Percentiles rank a stretch among this genome's conserved stretches.
phyloP scores from a whole-genome alignment of 371 early-diverging fungal species.

The Dinochytrium kinnereticum region DNA sequence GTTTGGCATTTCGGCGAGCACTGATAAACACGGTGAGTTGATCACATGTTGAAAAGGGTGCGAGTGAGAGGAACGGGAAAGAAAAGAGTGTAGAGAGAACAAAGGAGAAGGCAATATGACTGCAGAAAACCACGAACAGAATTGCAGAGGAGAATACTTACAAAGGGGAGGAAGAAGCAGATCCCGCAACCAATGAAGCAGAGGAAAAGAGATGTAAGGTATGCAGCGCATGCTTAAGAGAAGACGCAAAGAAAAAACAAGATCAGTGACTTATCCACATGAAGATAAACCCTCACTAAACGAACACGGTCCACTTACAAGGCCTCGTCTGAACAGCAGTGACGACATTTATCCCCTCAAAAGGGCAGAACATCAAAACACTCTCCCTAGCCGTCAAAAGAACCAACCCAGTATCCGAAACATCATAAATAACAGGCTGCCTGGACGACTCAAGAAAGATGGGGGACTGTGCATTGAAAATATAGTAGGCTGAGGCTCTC shows the following conservation, averaged over 20 bases:
- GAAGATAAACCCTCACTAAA: too few species aligned
- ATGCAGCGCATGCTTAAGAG: slow-evolving; percentile 11
- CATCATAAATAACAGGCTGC: slow-evolving; percentile 16
- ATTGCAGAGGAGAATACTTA: neutral
- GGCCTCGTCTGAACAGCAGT: slow-evolving; percentile 5
- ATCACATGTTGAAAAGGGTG: too few species aligned
- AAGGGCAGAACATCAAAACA: slow-evolving; percentile 16
- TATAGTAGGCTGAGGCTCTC: slow-evolving; percentile 1
- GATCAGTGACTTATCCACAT: neutral
- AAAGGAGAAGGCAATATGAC: neutral
- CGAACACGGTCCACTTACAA: neutral
- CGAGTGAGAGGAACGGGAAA: too few species aligned
- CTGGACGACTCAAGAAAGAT: slow-evolving; percentile 4
- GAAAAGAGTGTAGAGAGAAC: neutral
- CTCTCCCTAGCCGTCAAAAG: slow-evolving; percentile 7
- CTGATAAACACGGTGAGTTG: neutral
- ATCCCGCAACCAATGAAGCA: slow-evolving; percentile 20
- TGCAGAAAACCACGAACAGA: too few species aligned
- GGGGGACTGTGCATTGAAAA: slow-evolving; percentile 1
- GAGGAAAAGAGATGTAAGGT: slow-evolving; percentile 10
- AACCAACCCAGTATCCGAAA: slow-evolving; percentile 19
- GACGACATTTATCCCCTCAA: slow-evolving; percentile 9
- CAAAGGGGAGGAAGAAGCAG: slow-evolving; percentile 21
- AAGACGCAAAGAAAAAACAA: neutral
- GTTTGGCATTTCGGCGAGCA: slow-evolving; percentile 18